Base-by-base conservation (phyloP, 2,329 filamentous ascomycete genomes). In the Teratosphaeria zuluensis region DNA sequence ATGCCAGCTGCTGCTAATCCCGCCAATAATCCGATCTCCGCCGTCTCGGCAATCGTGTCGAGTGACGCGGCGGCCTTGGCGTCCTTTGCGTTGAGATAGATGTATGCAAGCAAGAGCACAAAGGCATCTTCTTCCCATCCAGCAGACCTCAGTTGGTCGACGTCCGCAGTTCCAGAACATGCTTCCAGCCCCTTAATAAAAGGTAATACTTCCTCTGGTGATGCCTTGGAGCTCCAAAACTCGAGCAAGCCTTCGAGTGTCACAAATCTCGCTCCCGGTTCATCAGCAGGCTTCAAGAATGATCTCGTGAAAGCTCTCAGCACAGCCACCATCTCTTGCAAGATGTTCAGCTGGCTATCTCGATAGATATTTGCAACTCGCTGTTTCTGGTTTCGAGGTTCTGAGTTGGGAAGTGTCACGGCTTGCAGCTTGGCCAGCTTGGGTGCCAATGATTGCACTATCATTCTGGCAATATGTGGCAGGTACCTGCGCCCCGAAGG, bases 161-260 rank as follows among this genome's bases (percentile, higher is more conserved):
- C 59, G 55, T 73, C 68, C 11, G 61, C 58, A 1, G 70, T 69
- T 5, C 68, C 67, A 4, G 68, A 66, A 38, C 63, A 67, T 14
- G 65, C 64, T 32, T 65, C 66, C n/a, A 74, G 63, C 16, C 71
- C 72, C 3, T 66, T 58, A 33, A 72, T 62, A 58, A 74, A 72
- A 3, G 53, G 54, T 21, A n/a, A 4, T 19, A 48, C 56, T 7
- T 57, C 58, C 11, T 55, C 63, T n/a, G 48, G 54, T 28, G 54
- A 55, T 52, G 19, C 53, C 48, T 28, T 63, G 73, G 91, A 88
- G 79, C 92, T 58, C 56, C 33, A 69, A 1, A 67, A 55, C 19
- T 66, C 61, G 19, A 70, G 46, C 0, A 70, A 63, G 14, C 65
- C 66, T 60, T 72, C 67, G 16, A 72, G 59, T 2, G 66, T 70